Percentiles rank a stretch among this genome's conserved stretches.
Conservation (phyloP, 371 early-diverging fungal genomes). For the Circinella minor region DNA sequence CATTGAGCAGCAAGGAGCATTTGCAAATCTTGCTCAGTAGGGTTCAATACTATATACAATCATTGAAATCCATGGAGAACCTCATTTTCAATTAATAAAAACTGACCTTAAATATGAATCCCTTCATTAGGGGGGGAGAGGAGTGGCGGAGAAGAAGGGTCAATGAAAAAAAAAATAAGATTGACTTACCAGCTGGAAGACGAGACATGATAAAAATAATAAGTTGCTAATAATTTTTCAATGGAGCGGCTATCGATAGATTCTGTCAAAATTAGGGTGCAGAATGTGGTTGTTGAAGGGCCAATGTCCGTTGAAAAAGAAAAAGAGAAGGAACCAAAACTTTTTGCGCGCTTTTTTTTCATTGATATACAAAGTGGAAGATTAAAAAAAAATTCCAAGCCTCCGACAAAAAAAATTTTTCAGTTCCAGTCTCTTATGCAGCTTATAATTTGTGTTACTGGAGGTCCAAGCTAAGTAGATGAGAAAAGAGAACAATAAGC, state of each 20-base stretch:
- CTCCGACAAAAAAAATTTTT: conserved; percentile 5
- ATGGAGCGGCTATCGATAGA: conserved; percentile 25
- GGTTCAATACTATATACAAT: conserved; percentile 50
- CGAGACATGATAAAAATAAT: conserved; percentile 22
- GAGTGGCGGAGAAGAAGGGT: not conserved
- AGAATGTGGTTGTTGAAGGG: conserved; percentile 19
- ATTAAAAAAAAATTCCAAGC: not conserved
- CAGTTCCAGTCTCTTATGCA: not conserved
- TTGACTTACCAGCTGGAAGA: conserved; percentile 24
- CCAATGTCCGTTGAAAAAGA: conserved; percentile 26
- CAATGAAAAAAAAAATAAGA: too few species aligned
- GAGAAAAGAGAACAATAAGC: too few species aligned
- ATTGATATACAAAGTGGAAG: not conserved
- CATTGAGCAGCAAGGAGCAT: conserved; percentile 93
- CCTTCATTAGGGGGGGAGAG: too few species aligned
- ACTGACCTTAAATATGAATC: conserved; percentile 3
- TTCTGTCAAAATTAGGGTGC: conserved; percentile 25
- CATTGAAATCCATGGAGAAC: not conserved
- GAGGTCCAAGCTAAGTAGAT: too few species aligned
- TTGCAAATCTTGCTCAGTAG: conserved; percentile 91
- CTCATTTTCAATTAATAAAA: not conserved
- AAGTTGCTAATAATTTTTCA: conserved; percentile 7
- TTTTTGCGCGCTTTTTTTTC: not conserved
- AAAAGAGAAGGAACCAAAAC: conserved; percentile 8
- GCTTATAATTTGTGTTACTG: conserved; percentile 3